Conservation (phyloP, 1,284 basidiomycete species). For the Naganishia sp. region DNA sequence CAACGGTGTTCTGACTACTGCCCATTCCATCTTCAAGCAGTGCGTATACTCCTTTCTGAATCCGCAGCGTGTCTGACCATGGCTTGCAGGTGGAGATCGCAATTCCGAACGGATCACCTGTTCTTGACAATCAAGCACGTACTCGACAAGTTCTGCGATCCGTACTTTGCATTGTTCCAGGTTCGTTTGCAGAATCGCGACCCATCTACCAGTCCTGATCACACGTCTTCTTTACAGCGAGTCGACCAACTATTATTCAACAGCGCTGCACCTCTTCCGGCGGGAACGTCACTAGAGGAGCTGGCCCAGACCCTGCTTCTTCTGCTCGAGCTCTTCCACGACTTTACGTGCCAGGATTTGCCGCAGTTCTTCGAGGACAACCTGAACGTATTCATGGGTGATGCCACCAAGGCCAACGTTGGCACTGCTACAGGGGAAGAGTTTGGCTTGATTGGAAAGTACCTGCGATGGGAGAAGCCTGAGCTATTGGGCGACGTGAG, state of each 20-base stretch:
- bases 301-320: conserved; percentile 75
- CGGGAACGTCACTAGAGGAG: conserved; percentile 49
- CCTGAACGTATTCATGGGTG: conserved; percentile 75
- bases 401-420: conserved; percentile 42
- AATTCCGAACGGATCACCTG: conserved; percentile 82
- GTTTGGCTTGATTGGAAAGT: conserved; percentile 71
- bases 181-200: conserved; percentile 40
- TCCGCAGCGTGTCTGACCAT: not conserved
- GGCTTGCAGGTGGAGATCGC: conserved; percentile 71
- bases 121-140: conserved; percentile 93
- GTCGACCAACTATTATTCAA: conserved; percentile 56
- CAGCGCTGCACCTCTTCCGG: conserved; percentile 47
- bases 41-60: conserved; percentile 31
- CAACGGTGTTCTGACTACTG: conserved; percentile 85
- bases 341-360: conserved; percentile 92
- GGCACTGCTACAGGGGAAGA: conserved; percentile 41
- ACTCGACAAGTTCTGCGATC: conserved; percentile 75
- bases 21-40: conserved; percentile 90
- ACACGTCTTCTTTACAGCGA: conserved; percentile 50
- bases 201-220: conserved; percentile 54
- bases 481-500: conserved; percentile 72
- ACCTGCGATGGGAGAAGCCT: conserved; percentile 74
- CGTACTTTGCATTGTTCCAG: conserved; percentile 81
- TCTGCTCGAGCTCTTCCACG: conserved; percentile 85
- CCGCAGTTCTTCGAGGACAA: conserved; percentile 93